Evolutionary conservation across 345 rosid genomes (phyloP), one percentile per base, ranked within the genome.

Genomic region (Ailanthus altissimus): DNA sequence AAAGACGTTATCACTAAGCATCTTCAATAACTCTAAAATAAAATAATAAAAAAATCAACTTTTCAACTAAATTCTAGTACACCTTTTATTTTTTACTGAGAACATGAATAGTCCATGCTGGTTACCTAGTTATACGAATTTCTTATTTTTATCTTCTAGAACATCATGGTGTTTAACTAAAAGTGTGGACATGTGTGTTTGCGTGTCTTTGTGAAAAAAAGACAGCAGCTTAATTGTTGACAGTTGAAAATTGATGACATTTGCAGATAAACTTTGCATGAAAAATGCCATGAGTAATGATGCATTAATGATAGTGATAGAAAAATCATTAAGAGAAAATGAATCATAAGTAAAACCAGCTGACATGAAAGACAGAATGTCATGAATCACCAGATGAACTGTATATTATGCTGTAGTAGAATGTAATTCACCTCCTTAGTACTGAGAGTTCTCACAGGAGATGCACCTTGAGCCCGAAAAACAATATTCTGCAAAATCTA

Each of bases 401-500:
- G 21, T n/a, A 68, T 36, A 42, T 46, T 47, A 75, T 18, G 49
- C 58, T 5, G 46, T 28, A 40, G 64, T 36, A 70, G 42, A 77
- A 77, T 12, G 56, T 46, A 75, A 68, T 85, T 80, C 38, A 96
- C 99, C 99, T 96, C 99, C 80, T 96, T 93, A 4, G 99, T 93
- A 86, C 97, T 91, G 15, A 96, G 90, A 67, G 97, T 83, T 81
- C 97, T 92, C 79, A 89, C 85, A 78, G 93, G 82, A 79, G 61
- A 78, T 43, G 89, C 75, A 83, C 91, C 93, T 74, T 78, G 84
- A 83, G 92, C 97, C 61, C 97, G 97, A 63, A 86, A 84, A 78
- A 96, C 83, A 63, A 93, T 90, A 76, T 92, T 90, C 86, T 96
- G 99, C 88, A 96, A 80, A 86, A 96, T 92, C 99, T 96, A 88